phyloP scores from a whole-genome alignment of 1,139 yeast genomes.

The Pneumocystis sp. region DNA sequence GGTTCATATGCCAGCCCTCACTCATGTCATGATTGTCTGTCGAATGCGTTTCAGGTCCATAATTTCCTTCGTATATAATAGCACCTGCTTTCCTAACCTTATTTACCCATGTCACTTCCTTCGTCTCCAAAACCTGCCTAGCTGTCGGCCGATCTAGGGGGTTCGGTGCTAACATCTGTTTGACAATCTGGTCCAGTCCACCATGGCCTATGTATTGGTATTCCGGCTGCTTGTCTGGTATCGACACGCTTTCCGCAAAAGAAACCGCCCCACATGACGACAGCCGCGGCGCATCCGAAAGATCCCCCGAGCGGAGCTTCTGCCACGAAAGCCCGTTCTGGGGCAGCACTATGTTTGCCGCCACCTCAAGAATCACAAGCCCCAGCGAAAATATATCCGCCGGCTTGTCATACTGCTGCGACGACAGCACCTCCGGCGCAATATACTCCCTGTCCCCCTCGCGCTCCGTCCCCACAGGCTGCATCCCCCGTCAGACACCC shows the following conservation, averaged over 20 bases:
- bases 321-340: conserved; percentile 98
- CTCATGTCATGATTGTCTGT: conserved; percentile 10
- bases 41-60: conserved; percentile 53
- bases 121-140: conserved; percentile 44
- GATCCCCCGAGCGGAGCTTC: conserved; percentile 82
- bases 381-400: conserved; percentile 94
- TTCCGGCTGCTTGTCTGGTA: conserved; percentile 1
- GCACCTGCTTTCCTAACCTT: conserved; percentile 84
- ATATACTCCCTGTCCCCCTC: conserved; percentile 97
- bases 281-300: conserved; percentile 48
- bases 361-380: conserved; percentile 80
- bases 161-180: conserved; percentile 78
- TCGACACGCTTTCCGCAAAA: neutral
- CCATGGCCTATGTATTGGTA: conserved; percentile 12
- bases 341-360: conserved; percentile 87
- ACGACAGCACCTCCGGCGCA: conserved; percentile 87
- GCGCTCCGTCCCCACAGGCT: conserved; percentile 45
- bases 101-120: conserved; percentile 69
- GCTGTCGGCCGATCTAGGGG: conserved; percentile 79
- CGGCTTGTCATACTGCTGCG: conserved; percentile 70
- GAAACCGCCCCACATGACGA: neutral
- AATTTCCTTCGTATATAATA: conserved; percentile 89
- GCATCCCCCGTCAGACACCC: conserved; percentile 18
- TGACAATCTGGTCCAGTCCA: conserved; percentile 63
- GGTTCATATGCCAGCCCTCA: neutral